Conservation (phyloP, 2,329 filamentous ascomycete genomes). For the Xenoacremonium recifei region DNA sequence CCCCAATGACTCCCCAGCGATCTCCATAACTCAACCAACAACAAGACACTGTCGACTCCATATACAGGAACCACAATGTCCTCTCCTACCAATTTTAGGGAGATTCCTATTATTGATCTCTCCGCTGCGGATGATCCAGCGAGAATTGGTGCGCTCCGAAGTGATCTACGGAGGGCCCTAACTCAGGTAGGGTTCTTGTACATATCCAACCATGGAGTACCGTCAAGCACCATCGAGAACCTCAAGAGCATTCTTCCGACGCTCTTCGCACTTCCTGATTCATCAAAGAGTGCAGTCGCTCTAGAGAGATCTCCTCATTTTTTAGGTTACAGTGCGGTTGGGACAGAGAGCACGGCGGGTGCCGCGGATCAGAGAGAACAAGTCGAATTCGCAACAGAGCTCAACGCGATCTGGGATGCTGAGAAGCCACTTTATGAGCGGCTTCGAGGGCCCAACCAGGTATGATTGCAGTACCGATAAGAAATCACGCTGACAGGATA, state of each 20-base stretch:
- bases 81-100: conserved; percentile 25
- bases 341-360: conserved; percentile 55
- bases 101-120: conserved; percentile 50
- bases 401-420: conserved; percentile 35
- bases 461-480: conserved; percentile 19
- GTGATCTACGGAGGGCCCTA: conserved; percentile 44
- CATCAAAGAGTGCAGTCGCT: conserved; percentile 39
- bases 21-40: too few species aligned
- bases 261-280: conserved; percentile 40
- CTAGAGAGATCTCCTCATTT: conserved; percentile 58
- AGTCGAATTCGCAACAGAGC: conserved; percentile 59
- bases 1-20: too few species aligned
- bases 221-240: conserved; percentile 30
- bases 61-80: too few species aligned
- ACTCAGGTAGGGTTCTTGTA: conserved; percentile 54
- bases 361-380: conserved; percentile 54
- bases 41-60: too few species aligned
- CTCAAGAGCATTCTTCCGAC: conserved; percentile 39
- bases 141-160: conserved; percentile 36
- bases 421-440: conserved; percentile 39
- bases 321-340: conserved; percentile 56
- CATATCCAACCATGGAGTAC: conserved; percentile 48
- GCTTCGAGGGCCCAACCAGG: conserved; percentile 49
- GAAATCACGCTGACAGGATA: conserved; percentile 18
- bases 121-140: conserved; percentile 37